Conservation (phyloP, 129 eudicot genomes). For the Helianthus annuus region DNA sequence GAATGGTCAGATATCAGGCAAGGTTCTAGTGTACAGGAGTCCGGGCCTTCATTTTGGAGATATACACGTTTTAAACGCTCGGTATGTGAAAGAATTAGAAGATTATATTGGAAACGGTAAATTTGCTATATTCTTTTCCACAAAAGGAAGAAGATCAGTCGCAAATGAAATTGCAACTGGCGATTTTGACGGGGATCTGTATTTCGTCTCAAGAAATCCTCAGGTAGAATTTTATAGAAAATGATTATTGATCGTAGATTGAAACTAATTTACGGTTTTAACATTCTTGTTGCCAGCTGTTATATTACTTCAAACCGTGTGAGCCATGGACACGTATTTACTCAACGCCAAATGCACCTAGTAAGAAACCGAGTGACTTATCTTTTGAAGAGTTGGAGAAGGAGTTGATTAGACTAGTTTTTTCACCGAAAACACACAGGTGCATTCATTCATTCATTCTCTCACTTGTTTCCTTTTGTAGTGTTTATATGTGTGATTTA, state of each 20-base stretch:
- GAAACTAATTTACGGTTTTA: background rate
- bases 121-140: slow-evolving; percentile 73
- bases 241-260: background rate
- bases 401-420: slow-evolving; percentile 11
- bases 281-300: slow-evolving; percentile 18
- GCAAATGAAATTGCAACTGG: slow-evolving; percentile 80
- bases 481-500: background rate
- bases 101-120: slow-evolving; percentile 63
- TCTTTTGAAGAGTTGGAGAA: slow-evolving; percentile 30
- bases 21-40: slow-evolving; percentile 69
- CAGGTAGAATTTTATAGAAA: slow-evolving; percentile 33
- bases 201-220: slow-evolving; percentile 72
- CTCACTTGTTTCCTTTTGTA: background rate
- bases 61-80: slow-evolving; percentile 60
- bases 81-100: slow-evolving; percentile 52
- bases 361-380: slow-evolving; percentile 25
- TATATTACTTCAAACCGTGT: slow-evolving; percentile 11
- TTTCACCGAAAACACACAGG: slow-evolving; percentile 22
- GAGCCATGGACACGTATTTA: slow-evolving; percentile 32
- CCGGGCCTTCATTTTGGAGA: slow-evolving; percentile 91
- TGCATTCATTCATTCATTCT: background rate
- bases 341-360: slow-evolving; percentile 22
- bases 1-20: slow-evolving; percentile 65
- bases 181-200: slow-evolving; percentile 87
- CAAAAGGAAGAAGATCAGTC: slow-evolving; percentile 63